Evolutionary conservation across 306 rosid genomes (phyloP).

Genomic region (Trifolium fragiferum): DNA sequence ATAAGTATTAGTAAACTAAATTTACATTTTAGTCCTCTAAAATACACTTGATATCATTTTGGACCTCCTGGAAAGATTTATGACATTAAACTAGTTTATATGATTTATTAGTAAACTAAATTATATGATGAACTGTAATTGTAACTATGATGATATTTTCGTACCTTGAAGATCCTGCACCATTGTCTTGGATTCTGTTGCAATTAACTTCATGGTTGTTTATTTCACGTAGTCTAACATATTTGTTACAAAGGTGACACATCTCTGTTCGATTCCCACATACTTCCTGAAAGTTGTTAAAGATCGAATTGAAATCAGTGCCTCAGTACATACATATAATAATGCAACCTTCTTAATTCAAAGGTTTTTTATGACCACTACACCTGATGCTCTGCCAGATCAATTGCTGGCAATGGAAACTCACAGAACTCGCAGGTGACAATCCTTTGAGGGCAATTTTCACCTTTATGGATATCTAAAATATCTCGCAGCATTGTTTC

Average conservation of each 20-base stretch:
- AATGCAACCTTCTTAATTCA: conserved; percentile 20
- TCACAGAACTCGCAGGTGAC: conserved; percentile 90
- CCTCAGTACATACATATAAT: background rate
- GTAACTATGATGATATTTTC: conserved; percentile 28
- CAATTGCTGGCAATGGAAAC: conserved; percentile 87
- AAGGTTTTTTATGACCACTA: conserved; percentile 28
- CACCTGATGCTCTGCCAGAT: conserved; percentile 97
- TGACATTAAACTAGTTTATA: too few species aligned
- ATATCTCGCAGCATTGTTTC: conserved; percentile 81
- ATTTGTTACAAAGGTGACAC: conserved; percentile 72
- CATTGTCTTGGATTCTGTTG: conserved; percentile 51
- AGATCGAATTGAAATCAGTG: conserved; percentile 29
- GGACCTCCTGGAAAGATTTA: too few species aligned
- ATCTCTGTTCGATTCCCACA: conserved; percentile 94
- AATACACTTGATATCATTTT: too few species aligned
- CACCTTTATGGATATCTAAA: conserved; percentile 78
- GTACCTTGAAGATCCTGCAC: conserved; percentile 77
- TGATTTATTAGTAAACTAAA: too few species aligned
- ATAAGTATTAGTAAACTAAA: background rate
- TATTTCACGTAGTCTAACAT: conserved; percentile 81
- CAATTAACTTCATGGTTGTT: conserved; percentile 69
- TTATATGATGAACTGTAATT: conserved; percentile 3
- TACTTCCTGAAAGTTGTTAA: conserved; percentile 62
- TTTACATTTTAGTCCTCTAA: background rate
- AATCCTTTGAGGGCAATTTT: conserved; percentile 84